A percentile compares a stretch with the other conserved stretches of the same genome.
Conservation (phyloP, 2,329 filamentous ascomycete genomes). For the Epichloe amarillans region DNA sequence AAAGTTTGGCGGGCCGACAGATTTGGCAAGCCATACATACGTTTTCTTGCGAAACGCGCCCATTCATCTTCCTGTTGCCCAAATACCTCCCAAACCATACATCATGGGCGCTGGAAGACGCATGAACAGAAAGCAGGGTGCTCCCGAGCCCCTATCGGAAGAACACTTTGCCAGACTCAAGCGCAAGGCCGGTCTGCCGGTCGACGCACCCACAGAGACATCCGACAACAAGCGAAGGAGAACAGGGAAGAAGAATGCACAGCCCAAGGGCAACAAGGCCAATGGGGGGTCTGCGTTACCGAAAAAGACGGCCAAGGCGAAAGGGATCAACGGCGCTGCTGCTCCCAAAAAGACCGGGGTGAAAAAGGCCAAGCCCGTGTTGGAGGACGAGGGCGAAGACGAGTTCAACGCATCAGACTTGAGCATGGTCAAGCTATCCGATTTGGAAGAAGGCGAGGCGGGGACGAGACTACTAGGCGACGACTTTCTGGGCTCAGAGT, state of each 20-base stretch:
- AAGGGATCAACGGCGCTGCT: constrained; percentile 6
- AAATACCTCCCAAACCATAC: constrained; percentile 8
- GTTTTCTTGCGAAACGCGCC: not conserved
- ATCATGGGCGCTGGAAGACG: constrained; percentile 81
- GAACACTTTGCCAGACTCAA: constrained; percentile 66
- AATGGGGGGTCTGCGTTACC: not conserved
- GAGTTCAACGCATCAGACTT: constrained; percentile 34
- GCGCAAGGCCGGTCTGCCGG: constrained; percentile 65
- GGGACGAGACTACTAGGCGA: constrained; percentile 33
- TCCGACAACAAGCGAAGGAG: constrained; percentile 10
- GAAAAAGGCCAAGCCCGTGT: constrained; percentile 20
- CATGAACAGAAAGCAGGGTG: constrained; percentile 82
- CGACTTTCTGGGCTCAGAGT: constrained; percentile 44
- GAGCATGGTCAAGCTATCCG: constrained; percentile 24
- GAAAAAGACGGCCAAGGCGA: constrained; percentile 15
- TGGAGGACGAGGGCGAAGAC: constrained; percentile 18
- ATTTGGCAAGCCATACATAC: not conserved
- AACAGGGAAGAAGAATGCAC: constrained; percentile 12
- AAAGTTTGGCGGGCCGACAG: constrained; percentile 25
- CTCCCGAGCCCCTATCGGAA: constrained; percentile 72
- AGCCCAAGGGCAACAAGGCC: constrained; percentile 12
- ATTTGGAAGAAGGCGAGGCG: constrained; percentile 28
- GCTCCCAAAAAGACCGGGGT: constrained; percentile 7
- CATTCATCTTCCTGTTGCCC: constrained; percentile 1
- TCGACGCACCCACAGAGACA: constrained; percentile 41